Conservation (phyloP, 192 early-diverging fungal species). For the Coemansia sp. region DNA sequence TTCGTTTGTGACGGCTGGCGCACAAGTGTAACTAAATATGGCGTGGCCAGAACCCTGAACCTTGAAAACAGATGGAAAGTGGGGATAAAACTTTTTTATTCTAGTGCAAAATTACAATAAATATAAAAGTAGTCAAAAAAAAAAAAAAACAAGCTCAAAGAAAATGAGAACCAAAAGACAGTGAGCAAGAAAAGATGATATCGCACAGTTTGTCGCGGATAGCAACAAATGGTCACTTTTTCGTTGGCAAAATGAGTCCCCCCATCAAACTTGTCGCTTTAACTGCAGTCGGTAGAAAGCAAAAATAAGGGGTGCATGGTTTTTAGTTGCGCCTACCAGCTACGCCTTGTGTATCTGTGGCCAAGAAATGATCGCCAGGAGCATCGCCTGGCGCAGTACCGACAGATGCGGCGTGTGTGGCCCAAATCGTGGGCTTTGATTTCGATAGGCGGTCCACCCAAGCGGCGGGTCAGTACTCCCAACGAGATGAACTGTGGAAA, state of each 20-base stretch:
- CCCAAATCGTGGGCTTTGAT: neutral
- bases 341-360: neutral
- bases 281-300: neutral
- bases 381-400: neutral
- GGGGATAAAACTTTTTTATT: neutral
- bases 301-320: neutral
- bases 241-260: neutral
- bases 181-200: neutral
- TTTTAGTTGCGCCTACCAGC: too few species aligned
- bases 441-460: too few species aligned
- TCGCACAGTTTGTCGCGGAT: neutral
- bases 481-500: too few species aligned
- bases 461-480: too few species aligned
- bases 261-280: neutral
- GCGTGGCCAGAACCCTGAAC: slow-evolving; percentile 3
- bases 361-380: slow-evolving; percentile 1
- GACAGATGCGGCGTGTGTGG: neutral
- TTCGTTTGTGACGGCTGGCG: neutral
- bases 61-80: neutral
- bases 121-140: neutral
- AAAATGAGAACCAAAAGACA: neutral
- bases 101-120: neutral
- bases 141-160: neutral
- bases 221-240: neutral
- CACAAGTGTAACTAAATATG: neutral